Evolutionary conservation across 441 rosid species (phyloP).

Genomic region (Corymbia citriodora): DNA sequence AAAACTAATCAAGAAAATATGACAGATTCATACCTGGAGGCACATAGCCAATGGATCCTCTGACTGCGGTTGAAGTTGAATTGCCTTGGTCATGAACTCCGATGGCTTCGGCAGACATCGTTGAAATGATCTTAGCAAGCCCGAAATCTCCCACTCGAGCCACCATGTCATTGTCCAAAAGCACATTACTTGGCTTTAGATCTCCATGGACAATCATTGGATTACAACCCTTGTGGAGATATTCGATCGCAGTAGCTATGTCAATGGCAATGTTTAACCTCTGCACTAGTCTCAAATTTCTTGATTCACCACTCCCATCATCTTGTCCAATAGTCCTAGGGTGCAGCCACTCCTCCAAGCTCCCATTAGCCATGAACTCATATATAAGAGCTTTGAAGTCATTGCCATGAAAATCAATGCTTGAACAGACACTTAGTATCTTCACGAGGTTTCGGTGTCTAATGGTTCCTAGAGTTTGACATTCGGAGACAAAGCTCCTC

Average conservation of each 20-base stretch:
- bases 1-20: background rate
- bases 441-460: background rate
- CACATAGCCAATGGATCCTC: background rate
- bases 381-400: background rate
- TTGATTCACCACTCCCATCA: background rate
- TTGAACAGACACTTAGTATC: background rate
- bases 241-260: background rate
- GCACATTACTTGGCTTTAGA: background rate
- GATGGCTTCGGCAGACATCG: rapidly evolving
- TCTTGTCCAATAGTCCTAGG: background rate
- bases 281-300: background rate
- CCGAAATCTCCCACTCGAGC: background rate
- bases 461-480: background rate
- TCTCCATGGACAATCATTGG: rapidly evolving
- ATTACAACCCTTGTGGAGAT: background rate
- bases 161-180: background rate
- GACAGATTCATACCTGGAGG: background rate
- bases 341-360: background rate
- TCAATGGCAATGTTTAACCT: background rate
- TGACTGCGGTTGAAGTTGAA: background rate
- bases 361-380: background rate
- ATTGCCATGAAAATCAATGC: background rate
- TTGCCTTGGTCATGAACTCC: rapidly evolving
- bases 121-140: background rate
- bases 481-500: background rate